These are phyloP conservation scores for Torulaspora quercuum DNA, from an alignment of 805 yeast genomes.

Conservation along the genomic window DNA sequence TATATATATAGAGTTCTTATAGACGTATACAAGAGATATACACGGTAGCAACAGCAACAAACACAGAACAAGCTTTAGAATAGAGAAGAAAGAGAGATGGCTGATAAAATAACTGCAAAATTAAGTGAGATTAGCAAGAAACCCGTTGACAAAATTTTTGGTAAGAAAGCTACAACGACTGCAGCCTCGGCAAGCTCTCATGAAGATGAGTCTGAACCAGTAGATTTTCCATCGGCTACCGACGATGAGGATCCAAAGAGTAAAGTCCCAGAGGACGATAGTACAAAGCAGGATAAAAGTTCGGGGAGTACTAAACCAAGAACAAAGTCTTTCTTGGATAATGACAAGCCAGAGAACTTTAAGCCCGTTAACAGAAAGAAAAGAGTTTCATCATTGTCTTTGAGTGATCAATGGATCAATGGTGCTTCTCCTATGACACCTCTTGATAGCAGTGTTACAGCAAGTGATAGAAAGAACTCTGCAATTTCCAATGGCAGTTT, in stretches of 20 bases:
- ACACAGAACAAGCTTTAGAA: too few relatives aligned
- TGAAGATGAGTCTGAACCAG: slow-evolving; percentile 15
- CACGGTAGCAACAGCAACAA: too few relatives aligned
- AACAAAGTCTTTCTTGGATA: slow-evolving; percentile 55
- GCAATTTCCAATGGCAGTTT: slow-evolving; percentile 12
- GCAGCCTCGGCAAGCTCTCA: slow-evolving; percentile 10
- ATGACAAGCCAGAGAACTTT: slow-evolving; percentile 68
- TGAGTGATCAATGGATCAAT: slow-evolving; percentile 63
- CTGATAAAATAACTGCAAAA: slow-evolving; percentile 18
- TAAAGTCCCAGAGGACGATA: slow-evolving; percentile 10
- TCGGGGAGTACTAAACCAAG: slow-evolving; percentile 21
- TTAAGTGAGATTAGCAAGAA: slow-evolving; percentile 16
- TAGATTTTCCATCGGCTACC: slow-evolving; percentile 13
- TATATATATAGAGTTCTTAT: background rate
- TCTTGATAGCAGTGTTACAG: slow-evolving; percentile 18
- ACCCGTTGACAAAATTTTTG: slow-evolving; percentile 7
- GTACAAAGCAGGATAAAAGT: slow-evolving; percentile 5
- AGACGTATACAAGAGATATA: background rate
- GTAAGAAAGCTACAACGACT: slow-evolving; percentile 10
- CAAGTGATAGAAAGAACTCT: slow-evolving; percentile 11
- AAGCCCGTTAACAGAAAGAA: slow-evolving; percentile 60
- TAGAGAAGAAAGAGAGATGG: slow-evolving; percentile 8
- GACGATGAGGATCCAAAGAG: slow-evolving; percentile 16
- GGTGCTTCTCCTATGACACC: slow-evolving; percentile 32
- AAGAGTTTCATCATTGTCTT: slow-evolving; percentile 61